Percentiles rank a stretch among this genome's conserved stretches.
phyloP scores from a whole-genome alignment of 2,329 filamentous ascomycete genomes.

The Cadophora malorum region DNA sequence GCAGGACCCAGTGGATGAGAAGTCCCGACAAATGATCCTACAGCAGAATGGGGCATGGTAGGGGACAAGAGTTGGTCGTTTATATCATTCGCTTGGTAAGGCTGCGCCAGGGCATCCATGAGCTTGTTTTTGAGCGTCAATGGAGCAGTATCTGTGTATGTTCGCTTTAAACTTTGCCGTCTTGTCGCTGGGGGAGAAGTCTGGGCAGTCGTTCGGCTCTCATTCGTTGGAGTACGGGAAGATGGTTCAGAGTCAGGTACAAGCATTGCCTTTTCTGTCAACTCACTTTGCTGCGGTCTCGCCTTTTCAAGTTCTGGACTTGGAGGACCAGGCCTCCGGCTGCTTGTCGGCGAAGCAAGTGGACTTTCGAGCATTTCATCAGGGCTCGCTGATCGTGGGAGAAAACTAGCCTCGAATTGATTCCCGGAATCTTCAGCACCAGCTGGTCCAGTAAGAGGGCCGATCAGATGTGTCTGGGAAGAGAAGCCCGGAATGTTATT shows the following conservation, averaged over 20 bases:
- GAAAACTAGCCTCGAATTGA: constrained; percentile 84
- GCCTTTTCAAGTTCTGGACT: constrained; percentile 28
- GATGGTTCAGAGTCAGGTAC: constrained; percentile 54
- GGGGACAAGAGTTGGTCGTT: constrained; percentile 51
- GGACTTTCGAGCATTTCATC: constrained; percentile 52
- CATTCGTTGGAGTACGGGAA: constrained; percentile 61
- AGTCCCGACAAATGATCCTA: constrained; percentile 43
- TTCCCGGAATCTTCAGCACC: constrained; percentile 72
- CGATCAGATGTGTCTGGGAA: constrained; percentile 54
- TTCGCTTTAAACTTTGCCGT: constrained; percentile 78
- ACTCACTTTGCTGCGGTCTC: constrained; percentile 31
- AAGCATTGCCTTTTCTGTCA: constrained; percentile 32
- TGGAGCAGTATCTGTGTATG: constrained; percentile 82
- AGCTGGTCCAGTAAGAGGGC: constrained; percentile 82
- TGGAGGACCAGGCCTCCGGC: constrained; percentile 29
- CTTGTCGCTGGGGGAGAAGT: constrained; percentile 63
- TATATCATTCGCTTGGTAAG: constrained; percentile 54
- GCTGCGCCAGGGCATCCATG: constrained; percentile 83
- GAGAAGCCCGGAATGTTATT: constrained; percentile 62
- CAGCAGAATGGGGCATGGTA: constrained; percentile 47
- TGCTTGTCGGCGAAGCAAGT: constrained; percentile 35
- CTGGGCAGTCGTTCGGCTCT: constrained; percentile 58
- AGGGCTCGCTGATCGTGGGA: constrained; percentile 58
- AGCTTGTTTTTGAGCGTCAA: constrained; percentile 81
- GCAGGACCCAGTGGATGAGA: constrained; percentile 55